Evolutionary conservation across 352 stramenopile species (phyloP), one percentile per base, ranked within the genome.

Genomic region (Pythium brachiatum): DNA sequence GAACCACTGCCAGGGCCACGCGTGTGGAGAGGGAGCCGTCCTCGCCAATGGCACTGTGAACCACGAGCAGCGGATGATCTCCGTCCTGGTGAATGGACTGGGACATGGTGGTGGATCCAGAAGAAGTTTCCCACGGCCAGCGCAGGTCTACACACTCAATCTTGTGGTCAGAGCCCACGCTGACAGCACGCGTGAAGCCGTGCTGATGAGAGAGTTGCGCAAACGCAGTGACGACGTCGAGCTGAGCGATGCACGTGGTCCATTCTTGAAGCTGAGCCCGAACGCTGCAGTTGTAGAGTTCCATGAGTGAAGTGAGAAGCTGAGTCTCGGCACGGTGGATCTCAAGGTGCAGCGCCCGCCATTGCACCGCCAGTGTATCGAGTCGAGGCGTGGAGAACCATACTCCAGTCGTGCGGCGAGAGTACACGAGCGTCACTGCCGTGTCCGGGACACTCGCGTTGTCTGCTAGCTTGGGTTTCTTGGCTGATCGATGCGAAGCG

Each of bases 221-320:
- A 29, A 85, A 87, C 12, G 67, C 63, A 12, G 75, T 62, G 1
- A 87, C 27, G 2, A 74, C 55, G 34, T 87, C 75, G 11, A 85
- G 38, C 39, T 79, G 66, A 2, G 69, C 59, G 18, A 73, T 27
- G 4, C 53, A 29, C 20, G 9, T 8, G 26, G 58, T 26, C 4
- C 78, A 21, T 1, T 68, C 18, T 20, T 34, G 15, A 6, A 69
- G 5, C 6, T 16, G 16, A 12, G 27, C 27, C 8, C 38, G 38
- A 39, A 59, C 43, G 13, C 46, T 16, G 3, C 15, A 54, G 8
- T 66, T 31, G 15, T 54, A 60, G 6, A 52, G 23, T 26, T 54
- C 0, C 13, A 34, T 21, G 48, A 66, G 43, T 60, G 73, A n/a
- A 18, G 16, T 11, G 12, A 66, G 23, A 74, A 68, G 41, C 58